Evolutionary conservation across 805 yeast genomes (phyloP).

Genomic region (Sungouiella blattae): DNA sequence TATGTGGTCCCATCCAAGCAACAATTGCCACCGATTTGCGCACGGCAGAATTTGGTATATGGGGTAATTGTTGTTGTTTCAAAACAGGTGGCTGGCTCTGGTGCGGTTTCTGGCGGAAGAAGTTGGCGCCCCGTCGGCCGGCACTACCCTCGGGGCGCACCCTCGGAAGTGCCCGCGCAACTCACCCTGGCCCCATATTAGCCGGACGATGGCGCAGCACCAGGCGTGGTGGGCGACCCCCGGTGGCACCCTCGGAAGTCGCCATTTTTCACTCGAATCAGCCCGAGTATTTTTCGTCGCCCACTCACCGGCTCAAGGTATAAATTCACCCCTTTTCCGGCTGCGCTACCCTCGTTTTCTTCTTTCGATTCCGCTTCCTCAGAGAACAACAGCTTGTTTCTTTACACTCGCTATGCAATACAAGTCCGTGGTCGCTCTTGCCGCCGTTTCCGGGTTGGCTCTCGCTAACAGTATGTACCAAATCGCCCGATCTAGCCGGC

Average conservation of each 20-base stretch:
- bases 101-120: neutral
- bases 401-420: slow-evolving; percentile 46
- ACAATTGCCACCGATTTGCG: neutral
- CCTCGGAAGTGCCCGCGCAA: neutral
- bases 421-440: slow-evolving; percentile 46
- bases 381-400: neutral
- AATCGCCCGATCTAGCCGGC: too few relatives aligned
- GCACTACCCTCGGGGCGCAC: neutral
- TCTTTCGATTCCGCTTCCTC: neutral
- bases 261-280: slow-evolving; percentile 5
- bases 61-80: neutral
- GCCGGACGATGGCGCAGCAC: too few relatives aligned
- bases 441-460: slow-evolving; percentile 49
- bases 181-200: too few relatives aligned
- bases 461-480: slow-evolving; percentile 26
- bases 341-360: slow-evolving; percentile 2
- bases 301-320: slow-evolving; percentile 2
- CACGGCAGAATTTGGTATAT: neutral
- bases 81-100: neutral
- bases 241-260: neutral
- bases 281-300: slow-evolving; percentile 2
- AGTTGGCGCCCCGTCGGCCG: neutral
- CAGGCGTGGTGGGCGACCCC: neutral
- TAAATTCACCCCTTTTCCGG: slow-evolving; percentile 8
- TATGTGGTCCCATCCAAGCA: too few relatives aligned